Evolutionary conservation across 179 eudicot genomes (phyloP).

Genomic region (Sideroxylon spinosum): DNA sequence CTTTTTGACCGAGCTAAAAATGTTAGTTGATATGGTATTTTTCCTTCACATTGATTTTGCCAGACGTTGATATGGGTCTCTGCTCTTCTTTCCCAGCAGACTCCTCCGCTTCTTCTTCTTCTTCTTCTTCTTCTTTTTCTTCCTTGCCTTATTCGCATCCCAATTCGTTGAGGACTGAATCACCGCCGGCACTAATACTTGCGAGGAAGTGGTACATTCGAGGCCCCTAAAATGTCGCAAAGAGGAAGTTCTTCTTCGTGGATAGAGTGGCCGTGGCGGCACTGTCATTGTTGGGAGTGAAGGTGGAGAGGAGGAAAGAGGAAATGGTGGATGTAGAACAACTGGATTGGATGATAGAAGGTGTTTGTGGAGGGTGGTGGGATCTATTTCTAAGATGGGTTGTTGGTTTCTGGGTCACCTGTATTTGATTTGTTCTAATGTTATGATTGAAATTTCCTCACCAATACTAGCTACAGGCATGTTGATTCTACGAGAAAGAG

Average conservation of each 20-base stretch:
- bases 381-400: slow-evolving; percentile 7
- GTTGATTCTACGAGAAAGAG: neutral
- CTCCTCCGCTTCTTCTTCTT: slow-evolving; percentile 19
- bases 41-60: no score
- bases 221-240: slow-evolving; percentile 56
- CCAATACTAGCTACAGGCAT: slow-evolving; percentile 27
- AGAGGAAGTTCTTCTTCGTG: slow-evolving; percentile 39
- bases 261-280: neutral
- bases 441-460: slow-evolving; percentile 34
- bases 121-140: slow-evolving; percentile 33
- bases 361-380: slow-evolving; percentile 30
- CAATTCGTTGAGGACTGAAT: slow-evolving; percentile 67
- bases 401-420: slow-evolving; percentile 41
- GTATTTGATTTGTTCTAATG: slow-evolving; percentile 28
- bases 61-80: no score
- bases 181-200: slow-evolving; percentile 69
- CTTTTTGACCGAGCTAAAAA: no score
- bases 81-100: no score
- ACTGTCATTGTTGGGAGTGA: slow-evolving; percentile 20
- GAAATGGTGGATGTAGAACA: slow-evolving; percentile 66
- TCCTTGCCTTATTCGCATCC: slow-evolving; percentile 39
- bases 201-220: slow-evolving; percentile 71
- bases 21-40: no score
- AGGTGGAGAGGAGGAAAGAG: slow-evolving; percentile 53
- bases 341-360: slow-evolving; percentile 46